Base-by-base conservation (phyloP, 106 monocot genomes). In the Phalaenopsis aphrodite region DNA sequence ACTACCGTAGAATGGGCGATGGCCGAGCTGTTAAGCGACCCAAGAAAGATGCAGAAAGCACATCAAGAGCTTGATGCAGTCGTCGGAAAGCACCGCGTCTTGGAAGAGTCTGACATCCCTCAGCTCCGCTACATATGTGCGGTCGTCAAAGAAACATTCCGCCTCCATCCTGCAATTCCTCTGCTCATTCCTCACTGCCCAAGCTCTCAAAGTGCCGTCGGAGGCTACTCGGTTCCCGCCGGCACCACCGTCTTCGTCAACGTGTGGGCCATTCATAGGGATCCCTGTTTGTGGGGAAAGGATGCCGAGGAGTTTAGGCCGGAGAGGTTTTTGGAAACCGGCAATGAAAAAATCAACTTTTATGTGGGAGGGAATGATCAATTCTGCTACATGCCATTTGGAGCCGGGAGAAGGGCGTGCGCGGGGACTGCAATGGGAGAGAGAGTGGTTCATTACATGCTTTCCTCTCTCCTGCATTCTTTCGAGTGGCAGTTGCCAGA, bases 41-140 rank as follows among this genome's bases (percentile, higher is more conserved):
- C 30, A 30, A 30, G 0, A 30, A 30, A 0, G 30, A 85, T 79
- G 83, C 67, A 66, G 39, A 88, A 55, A 39, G 78, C 56, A 11
- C 88, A 88, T 5, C 36, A 37, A 1, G 88, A 88, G 78, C 78
- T 88, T 12, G 83, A 88, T n/a, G 36, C 5, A 8, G 42, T 78
- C 21, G 10, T 46, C 7, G 21, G n/a, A 5, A 41, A 21, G 8
- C 77, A 77, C 16, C 65, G 37, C 10, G 65, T 36, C 43, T 46
- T 81, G 9, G 42, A 42, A 3, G 85, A 85, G 41, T 48, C 11
- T 5, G 86, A 86, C 79, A 21, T 81, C 6, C 52, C 38, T n/a
- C 38, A 18, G 2, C 85, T 75, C 10, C 0, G 45, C 42, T 81
- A 81, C 38, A 30, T 81, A 3, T 12, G 49, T 4, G 55, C 49